phyloP scores from a whole-genome alignment of 192 early-diverging fungal genomes.

The Phycomyces nitens region DNA sequence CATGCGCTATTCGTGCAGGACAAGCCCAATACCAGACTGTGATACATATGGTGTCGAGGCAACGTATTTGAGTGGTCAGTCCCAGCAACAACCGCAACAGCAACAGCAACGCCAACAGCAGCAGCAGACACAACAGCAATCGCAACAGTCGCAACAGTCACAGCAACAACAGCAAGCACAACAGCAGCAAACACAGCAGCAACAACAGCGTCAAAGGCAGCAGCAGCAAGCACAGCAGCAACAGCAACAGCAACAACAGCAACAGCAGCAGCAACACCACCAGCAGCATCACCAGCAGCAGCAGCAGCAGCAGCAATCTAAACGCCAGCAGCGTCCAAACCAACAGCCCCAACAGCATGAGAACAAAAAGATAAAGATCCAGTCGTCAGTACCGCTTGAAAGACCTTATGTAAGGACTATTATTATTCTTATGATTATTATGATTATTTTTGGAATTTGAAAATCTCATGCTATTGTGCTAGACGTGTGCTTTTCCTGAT shows the following conservation, averaged over 20 bases:
- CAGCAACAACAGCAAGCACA: background rate
- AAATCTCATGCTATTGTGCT: too few species aligned
- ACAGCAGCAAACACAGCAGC: background rate
- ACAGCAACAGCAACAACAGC: background rate
- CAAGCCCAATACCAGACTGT: too few species aligned
- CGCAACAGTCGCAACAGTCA: too few species aligned
- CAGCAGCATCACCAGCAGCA: background rate
- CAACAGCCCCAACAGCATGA: background rate
- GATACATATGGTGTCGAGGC: too few species aligned
- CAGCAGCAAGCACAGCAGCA: background rate
- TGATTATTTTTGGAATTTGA: too few species aligned
- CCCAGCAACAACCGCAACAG: background rate
- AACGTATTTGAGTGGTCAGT: background rate
- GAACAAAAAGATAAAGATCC: background rate
- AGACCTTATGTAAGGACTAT: constrained; percentile 14
- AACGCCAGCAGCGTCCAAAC: background rate
- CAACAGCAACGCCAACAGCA: constrained; percentile 1
- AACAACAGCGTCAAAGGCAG: background rate
- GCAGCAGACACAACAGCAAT: background rate
- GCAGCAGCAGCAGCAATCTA: background rate
- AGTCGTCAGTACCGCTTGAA: background rate
- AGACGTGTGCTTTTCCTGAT: constrained; percentile 7
- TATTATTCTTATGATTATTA: background rate
- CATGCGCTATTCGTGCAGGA: too few species aligned
- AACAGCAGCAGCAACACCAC: background rate